Evolutionary conservation across 441 rosid species (phyloP).

Genomic region (Hura crepitans): DNA sequence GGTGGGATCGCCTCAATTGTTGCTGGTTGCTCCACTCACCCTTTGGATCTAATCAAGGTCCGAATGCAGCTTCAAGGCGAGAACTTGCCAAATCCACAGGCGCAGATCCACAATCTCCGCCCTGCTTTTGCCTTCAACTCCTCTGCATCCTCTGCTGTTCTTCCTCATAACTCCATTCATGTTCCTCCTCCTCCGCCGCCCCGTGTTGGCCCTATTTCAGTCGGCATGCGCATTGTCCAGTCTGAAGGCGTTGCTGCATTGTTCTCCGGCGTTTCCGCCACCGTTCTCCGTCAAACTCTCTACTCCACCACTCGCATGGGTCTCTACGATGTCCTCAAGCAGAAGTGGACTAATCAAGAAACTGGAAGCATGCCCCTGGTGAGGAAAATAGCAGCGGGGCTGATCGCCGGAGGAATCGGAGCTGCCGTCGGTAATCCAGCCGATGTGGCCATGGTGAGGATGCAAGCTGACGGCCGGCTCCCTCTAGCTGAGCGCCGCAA

Average conservation of each 20-base stretch:
- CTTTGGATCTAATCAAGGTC: constrained; percentile 58
- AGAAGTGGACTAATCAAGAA: constrained; percentile 46
- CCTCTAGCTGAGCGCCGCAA: constrained; percentile 47
- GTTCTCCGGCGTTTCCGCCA: constrained; percentile 66
- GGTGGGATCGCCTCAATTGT: constrained; percentile 57
- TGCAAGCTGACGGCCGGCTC: constrained; percentile 69
- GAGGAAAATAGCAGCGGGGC: constrained; percentile 51
- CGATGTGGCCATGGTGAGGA: constrained; percentile 64
- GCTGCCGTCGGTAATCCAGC: constrained; percentile 67
- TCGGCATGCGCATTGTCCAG: constrained; percentile 48
- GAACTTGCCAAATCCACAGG: constrained; percentile 26
- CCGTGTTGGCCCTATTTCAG: constrained; percentile 40
- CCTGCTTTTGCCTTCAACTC: constrained; percentile 43
- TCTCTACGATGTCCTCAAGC: constrained; percentile 55
- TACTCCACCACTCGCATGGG: constrained; percentile 83
- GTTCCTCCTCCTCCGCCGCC: constrained; percentile 23
- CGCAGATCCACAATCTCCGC: constrained; percentile 31
- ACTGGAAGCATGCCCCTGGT: constrained; percentile 44
- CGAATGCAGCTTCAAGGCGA: constrained; percentile 72
- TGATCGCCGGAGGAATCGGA: constrained; percentile 60
- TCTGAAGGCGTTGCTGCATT: constrained; percentile 51
- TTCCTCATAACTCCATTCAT: too few relatives aligned
- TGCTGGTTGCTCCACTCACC: constrained; percentile 56
- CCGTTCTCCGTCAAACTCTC: constrained; percentile 63
- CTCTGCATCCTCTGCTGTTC: too few relatives aligned